Evolutionary conservation across 176 grass and related monocot species (phyloP).

Genomic region (Paspalum notatum): DNA sequence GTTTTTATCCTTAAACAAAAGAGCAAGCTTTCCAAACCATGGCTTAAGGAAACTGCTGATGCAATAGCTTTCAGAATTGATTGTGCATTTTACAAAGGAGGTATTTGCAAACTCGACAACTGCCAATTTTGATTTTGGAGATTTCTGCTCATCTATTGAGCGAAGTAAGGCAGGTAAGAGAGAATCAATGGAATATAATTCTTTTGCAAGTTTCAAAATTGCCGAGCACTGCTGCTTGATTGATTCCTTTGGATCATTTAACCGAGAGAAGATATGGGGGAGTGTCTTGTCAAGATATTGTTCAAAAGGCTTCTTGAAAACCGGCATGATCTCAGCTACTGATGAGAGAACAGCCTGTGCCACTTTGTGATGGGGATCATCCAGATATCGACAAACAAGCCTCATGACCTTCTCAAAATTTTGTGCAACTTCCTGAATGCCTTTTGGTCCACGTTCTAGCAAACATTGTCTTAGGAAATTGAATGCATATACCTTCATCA

Average conservation of each 20-base stretch:
- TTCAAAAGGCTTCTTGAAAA: constrained; percentile 85
- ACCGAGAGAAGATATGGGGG: constrained; percentile 79
- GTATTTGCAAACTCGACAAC: constrained; percentile 88
- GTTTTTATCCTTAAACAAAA: constrained; percentile 81
- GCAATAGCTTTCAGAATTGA: constrained; percentile 66
- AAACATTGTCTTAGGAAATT: constrained; percentile 67
- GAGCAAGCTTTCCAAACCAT: constrained; percentile 84
- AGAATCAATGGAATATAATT: constrained; percentile 77
- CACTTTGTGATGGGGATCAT: constrained; percentile 97
- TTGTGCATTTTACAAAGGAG: constrained; percentile 76
- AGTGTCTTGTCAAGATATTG: constrained; percentile 86
- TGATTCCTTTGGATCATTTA: constrained; percentile 89
- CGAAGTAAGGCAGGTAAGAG: constrained; percentile 85
- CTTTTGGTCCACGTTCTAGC: constrained; percentile 68
- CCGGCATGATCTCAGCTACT: constrained; percentile 74
- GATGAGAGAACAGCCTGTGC: constrained; percentile 84
- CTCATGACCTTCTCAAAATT: constrained; percentile 98
- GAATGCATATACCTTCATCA: constrained; percentile 86
- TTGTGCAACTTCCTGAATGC: constrained; percentile 76
- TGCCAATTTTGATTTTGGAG: constrained; percentile 78
- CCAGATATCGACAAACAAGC: constrained; percentile 77
- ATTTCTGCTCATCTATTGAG: constrained; percentile 87
- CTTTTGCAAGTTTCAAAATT: constrained; percentile 73
- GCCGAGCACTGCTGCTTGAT: constrained; percentile 70
- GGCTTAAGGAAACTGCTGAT: constrained; percentile 79